phyloP scores from a whole-genome alignment of 306 rosid genomes.

The Benincasa hispida region DNA sequence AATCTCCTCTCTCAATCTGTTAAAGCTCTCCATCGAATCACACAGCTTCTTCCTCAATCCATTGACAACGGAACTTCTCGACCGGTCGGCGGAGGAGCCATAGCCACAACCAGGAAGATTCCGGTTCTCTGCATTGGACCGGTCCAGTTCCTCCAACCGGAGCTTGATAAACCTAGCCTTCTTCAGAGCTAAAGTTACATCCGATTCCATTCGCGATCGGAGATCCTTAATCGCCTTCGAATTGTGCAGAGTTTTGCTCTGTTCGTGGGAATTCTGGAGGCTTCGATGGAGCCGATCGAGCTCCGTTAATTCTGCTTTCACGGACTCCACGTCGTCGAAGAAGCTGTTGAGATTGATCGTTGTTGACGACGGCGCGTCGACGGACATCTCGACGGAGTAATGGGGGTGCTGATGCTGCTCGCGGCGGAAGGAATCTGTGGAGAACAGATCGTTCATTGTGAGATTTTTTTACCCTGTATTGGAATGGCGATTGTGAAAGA shows the following conservation, averaged over 20 bases:
- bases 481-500: background rate
- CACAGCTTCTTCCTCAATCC: conserved; percentile 73
- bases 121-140: conserved; percentile 74
- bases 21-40: conserved; percentile 79
- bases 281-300: conserved; percentile 31
- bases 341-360: conserved; percentile 51
- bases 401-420: conserved; percentile 30
- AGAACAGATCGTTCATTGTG: conserved; percentile 56
- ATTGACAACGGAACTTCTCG: conserved; percentile 60
- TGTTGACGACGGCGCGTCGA: background rate
- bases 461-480: background rate
- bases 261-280: conserved; percentile 42
- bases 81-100: conserved; percentile 75
- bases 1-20: conserved; percentile 38
- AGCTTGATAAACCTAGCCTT: conserved; percentile 68
- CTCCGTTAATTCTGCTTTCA: conserved; percentile 63
- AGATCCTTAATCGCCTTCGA: conserved; percentile 59
- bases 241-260: conserved; percentile 67
- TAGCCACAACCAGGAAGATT: conserved; percentile 63
- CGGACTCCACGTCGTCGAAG: conserved; percentile 58
- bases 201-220: conserved; percentile 68
- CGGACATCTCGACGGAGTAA: conserved; percentile 42
- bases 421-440: conserved; percentile 53
- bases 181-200: conserved; percentile 51
- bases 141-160: conserved; percentile 63